Evolutionary conservation across 2,329 filamentous ascomycete genomes (phyloP), one percentile per base, ranked within the genome.

Genomic region (Ilyonectria robusta): DNA sequence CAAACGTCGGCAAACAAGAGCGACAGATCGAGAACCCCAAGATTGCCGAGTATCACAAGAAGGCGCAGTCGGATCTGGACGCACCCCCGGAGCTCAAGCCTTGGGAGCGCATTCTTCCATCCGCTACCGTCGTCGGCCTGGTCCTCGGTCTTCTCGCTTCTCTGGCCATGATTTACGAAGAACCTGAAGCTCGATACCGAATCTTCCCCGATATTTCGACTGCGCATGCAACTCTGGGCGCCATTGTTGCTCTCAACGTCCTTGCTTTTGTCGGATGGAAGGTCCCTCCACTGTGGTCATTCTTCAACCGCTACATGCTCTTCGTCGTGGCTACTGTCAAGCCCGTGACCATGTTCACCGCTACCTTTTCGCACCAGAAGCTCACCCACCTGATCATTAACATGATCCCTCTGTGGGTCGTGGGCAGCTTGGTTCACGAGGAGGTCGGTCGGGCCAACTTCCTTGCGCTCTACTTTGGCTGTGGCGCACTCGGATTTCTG

Each of bases 401-500:
- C 80, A 90, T 93, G 87, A 72, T 86, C 9, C 82, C 87, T 46
- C 82, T 95, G 5, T 91, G 86, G 83, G 82, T 93, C 74, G 84
- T 94, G 19, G 93, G 92, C 26, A 86, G 87, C 10, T 84, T 86
- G 1, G 82, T 94, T 37, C 91, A 93, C 79, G 90, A 93, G 68
- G 91, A 94, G 72, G 81, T 94, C 29, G 92, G 91, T 11, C 86
- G 92, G 11, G 91, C 87, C 15, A 85, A 88, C 62, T 94, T 94
- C 80, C 81, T 94, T 21, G 87, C 90, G n/a, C 81, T 93, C 35
- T 93, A 91, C 78, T 70, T 92, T 35, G 81, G 85, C 8, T 85
- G 86, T 7, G 92, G 91, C 59, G 83, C 85, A 1, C 48, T 89
- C 2, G 89, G 88, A 9, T 89, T 88, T 66, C 85, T 91, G 67